Evolutionary conservation across 169 alveolate genomes (phyloP), one percentile per base, ranked within the genome.

Genomic region (Neospora caninum): DNA sequence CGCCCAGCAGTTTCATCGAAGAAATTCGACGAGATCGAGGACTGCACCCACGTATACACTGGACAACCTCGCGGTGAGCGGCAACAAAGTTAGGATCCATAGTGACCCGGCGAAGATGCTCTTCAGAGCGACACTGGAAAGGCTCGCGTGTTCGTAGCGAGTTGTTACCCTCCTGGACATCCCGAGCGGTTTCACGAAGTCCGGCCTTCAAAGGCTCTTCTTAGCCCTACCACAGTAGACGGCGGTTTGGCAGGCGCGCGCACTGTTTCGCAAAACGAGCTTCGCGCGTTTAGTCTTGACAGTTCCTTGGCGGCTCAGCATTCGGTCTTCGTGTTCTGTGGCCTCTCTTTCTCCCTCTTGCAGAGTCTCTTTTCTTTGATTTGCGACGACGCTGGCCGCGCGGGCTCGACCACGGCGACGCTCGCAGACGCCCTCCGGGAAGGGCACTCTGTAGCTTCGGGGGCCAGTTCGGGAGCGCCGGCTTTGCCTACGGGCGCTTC

Each of bases 311-410:
- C 58, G 0, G 9, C 58, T 13, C 58, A 49, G 27, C 78, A 0
- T 16, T 13, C 31, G 34, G 78, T 64, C 36, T 0, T 64, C 34
- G 10, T 29, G 10, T 25, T 64, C 34, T 64, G 78, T 25, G 78
- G 20, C 34, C 18, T 49, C 58, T 0, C 0, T 0, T 49, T 36
- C 34, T 25, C 34, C 41, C 41, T 36, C 89, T 82, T 0, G 34
- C 89, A 43, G 89, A 39, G 89, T n/a, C 89, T 39, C 34, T 42
- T 42, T n/a, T 82, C 69, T 45, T 45, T 78, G 87, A 78, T 78
- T 0, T 78, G 87, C 43, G 89, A 39, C 7, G 89, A 82, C 41
- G 89, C 67, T 16, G 54, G 70, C 38, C 41, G 13, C 89, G 27
- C 89, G n/a, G 49, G 49, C 34, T 0, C 70, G 25, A 25, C 31